Conservation (phyloP, 1,284 basidiomycete species). For the Entoloma clypeatum region DNA sequence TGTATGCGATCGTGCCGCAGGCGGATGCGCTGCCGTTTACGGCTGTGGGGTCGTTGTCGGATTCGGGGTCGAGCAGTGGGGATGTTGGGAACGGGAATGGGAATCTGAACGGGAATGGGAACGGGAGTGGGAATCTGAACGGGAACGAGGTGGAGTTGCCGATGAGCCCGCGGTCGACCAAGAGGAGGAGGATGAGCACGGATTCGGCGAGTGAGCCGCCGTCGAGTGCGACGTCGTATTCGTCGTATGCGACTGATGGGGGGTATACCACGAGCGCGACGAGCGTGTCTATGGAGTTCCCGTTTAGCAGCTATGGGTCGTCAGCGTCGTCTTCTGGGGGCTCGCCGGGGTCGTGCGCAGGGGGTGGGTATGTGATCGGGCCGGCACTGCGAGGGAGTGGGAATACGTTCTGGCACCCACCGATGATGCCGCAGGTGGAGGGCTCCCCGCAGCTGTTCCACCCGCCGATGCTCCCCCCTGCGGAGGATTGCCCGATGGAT, state of each 20-base stretch:
- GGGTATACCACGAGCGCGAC: constrained; percentile 43
- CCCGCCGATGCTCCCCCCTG: constrained; percentile 44
- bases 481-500: constrained; percentile 51
- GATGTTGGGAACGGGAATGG: no score
- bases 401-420: constrained; percentile 70
- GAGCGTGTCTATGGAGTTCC: constrained; percentile 56
- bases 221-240: constrained; percentile 54
- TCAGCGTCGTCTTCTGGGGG: constrained; percentile 6
- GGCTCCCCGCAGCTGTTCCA: constrained; percentile 51
- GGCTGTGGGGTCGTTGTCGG: background rate
- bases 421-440: constrained; percentile 54
- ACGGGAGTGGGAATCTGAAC: background rate
- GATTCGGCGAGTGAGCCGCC: constrained; percentile 66
- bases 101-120: no score
- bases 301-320: constrained; percentile 42
- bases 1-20: constrained; percentile 35
- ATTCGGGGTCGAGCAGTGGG: no score
- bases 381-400: constrained; percentile 48
- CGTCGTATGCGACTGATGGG: constrained; percentile 45
- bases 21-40: constrained; percentile 48
- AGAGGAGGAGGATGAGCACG: constrained; percentile 69
- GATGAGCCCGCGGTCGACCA: constrained; percentile 48
- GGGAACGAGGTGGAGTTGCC: constrained; percentile 8
- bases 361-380: constrained; percentile 23
- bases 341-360: constrained; percentile 17